Conservation (phyloP, 331 rosid genomes). For the Dryas integrifolia region DNA sequence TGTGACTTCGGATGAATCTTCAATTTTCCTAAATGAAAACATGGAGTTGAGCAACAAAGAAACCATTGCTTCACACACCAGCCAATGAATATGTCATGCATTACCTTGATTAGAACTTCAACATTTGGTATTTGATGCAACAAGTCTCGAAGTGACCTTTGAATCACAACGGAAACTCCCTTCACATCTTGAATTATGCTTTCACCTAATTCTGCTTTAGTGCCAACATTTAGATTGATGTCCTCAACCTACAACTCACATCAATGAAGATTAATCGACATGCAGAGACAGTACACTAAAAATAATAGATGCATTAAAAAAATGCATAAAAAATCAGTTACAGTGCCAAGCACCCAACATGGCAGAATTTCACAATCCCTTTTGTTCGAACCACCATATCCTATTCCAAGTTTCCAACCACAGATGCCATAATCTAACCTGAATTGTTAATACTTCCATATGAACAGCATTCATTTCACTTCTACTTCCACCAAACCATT, state of each 20-base stretch:
- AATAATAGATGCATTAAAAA: neutral
- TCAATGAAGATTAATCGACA: neutral
- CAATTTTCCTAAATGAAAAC: neutral
- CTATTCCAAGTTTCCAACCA: neutral
- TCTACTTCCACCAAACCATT: constrained; percentile 84
- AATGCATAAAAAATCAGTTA: neutral
- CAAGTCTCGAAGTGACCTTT: constrained; percentile 88
- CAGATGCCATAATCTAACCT: constrained; percentile 49
- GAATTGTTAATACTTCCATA: constrained; percentile 66
- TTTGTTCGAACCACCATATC: neutral
- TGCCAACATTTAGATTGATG: constrained; percentile 88
- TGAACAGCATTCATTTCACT: constrained; percentile 76
- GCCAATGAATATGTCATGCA: constrained; percentile 18
- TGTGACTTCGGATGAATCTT: constrained; percentile 13
- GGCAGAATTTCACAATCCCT: neutral
- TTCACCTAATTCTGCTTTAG: constrained; percentile 70
- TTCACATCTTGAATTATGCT: constrained; percentile 89
- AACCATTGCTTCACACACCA: constrained; percentile 9
- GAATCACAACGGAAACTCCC: constrained; percentile 77
- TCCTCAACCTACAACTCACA: constrained; percentile 70
- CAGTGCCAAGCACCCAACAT: neutral
- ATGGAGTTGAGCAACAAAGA: constrained; percentile 4
- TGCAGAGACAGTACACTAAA: neutral
- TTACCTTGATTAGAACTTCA: constrained; percentile 69
- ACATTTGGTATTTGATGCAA: constrained; percentile 64